Conservation (phyloP, 2,329 filamentous ascomycete genomes). For the Dendryphion nanum region DNA sequence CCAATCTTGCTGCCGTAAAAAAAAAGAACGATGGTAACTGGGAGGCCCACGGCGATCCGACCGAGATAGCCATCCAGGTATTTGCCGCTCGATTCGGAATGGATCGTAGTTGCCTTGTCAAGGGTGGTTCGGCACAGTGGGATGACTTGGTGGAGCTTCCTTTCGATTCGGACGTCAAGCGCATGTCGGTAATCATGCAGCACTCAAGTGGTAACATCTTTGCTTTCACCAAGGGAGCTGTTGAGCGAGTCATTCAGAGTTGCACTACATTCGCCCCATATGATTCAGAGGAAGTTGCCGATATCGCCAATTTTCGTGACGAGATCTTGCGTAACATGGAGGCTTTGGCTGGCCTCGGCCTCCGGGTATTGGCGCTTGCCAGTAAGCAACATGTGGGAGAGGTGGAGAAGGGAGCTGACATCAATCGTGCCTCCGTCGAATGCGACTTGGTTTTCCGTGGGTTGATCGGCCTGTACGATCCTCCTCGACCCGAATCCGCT, state of each 20-base stretch:
- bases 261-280: constrained; percentile 57
- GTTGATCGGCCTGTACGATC: constrained; percentile 81
- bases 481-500: constrained; percentile 76
- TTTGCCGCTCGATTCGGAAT: constrained; percentile 68
- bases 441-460: constrained; percentile 70
- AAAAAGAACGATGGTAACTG: constrained; percentile 26
- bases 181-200: constrained; percentile 70
- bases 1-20: constrained; percentile 55
- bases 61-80: constrained; percentile 73
- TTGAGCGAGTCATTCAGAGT: constrained; percentile 65
- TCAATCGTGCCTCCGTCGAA: constrained; percentile 64
- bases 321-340: constrained; percentile 67
- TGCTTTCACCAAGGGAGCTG: constrained; percentile 65
- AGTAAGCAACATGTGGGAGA: constrained; percentile 43
- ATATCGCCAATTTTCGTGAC: constrained; percentile 11
- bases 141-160: constrained; percentile 62
- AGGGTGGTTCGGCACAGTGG: constrained; percentile 29
- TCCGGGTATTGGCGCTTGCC: constrained; percentile 68
- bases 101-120: constrained; percentile 55
- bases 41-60: constrained; percentile 44
- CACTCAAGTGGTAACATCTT: constrained; percentile 41
- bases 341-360: constrained; percentile 61
- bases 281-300: too few species aligned
- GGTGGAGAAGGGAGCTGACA: constrained; percentile 38
- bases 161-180: constrained; percentile 73